Conservation (phyloP, 306 rosid species). For the Delonix regia region DNA sequence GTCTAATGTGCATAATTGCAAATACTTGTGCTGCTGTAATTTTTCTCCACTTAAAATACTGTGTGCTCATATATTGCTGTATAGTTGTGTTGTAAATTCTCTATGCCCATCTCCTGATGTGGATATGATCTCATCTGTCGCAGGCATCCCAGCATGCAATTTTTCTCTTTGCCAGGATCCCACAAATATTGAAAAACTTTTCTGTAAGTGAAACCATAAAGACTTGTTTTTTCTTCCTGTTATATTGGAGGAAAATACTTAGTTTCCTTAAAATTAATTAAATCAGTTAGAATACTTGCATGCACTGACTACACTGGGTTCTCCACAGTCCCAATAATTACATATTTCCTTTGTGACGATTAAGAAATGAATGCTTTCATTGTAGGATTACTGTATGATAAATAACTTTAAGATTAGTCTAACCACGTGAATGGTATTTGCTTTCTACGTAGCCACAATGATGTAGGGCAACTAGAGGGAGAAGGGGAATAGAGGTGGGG, state of each 20-base stretch:
- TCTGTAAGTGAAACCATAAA: slow-evolving; percentile 67
- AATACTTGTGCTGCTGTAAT: slow-evolving; percentile 19
- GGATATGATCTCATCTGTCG: slow-evolving; percentile 39
- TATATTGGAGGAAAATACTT: slow-evolving; percentile 29
- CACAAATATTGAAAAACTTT: slow-evolving; percentile 93
- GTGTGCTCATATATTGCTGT: slow-evolving; percentile 3
- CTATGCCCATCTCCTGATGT: slow-evolving; percentile 35
- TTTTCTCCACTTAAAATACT: slow-evolving; percentile 13
- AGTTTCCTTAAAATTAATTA: slow-evolving; percentile 6
- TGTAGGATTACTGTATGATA: slow-evolving; percentile 1
- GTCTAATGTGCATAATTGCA: slow-evolving; percentile 2
- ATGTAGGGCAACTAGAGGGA: no score
- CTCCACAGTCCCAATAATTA: background rate
- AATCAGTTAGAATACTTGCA: slow-evolving; percentile 18
- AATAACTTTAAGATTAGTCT: slow-evolving; percentile 13
- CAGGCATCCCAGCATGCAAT: slow-evolving; percentile 96
- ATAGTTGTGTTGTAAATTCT: slow-evolving; percentile 1
- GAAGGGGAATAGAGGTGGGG: no score
- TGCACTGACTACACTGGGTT: slow-evolving; percentile 20
- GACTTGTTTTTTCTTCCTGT: slow-evolving; percentile 15
- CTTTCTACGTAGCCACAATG: slow-evolving; percentile 20
- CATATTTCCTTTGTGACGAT: slow-evolving; percentile 13
- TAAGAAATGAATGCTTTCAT: slow-evolving; percentile 23
- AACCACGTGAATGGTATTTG: slow-evolving; percentile 10
- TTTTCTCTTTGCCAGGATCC: slow-evolving; percentile 91